These are phyloP conservation scores for Pichia heedii DNA, from an alignment of 805 yeast species.

Conservation along the genomic window DNA sequence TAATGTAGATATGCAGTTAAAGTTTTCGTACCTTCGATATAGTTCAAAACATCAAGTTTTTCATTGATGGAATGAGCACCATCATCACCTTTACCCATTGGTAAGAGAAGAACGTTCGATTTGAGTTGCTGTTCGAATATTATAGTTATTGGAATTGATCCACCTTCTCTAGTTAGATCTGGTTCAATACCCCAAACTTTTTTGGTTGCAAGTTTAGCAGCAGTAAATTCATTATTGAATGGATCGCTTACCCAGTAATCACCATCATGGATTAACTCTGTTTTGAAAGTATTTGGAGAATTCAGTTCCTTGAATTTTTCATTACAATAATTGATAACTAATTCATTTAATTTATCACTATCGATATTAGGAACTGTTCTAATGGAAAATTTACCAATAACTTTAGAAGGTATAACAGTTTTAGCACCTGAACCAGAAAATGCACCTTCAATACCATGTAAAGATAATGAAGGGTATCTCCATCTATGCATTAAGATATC, in stretches of 20 bases:
- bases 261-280: slow-evolving; percentile 87
- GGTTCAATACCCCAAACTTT: slow-evolving; percentile 94
- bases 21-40: slow-evolving; percentile 88
- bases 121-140: slow-evolving; percentile 84
- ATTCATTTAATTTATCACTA: slow-evolving; percentile 64
- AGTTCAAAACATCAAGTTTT: slow-evolving; percentile 81
- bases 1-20: slow-evolving; percentile 90
- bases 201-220: slow-evolving; percentile 91
- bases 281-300: slow-evolving; percentile 67
- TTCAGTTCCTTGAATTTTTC: slow-evolving; percentile 54
- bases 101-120: slow-evolving; percentile 79
- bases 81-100: slow-evolving; percentile 98
- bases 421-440: slow-evolving; percentile 93
- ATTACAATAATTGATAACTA: slow-evolving; percentile 65
- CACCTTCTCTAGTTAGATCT: slow-evolving; percentile 97
- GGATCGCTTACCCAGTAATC: slow-evolving; percentile 96
- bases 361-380: slow-evolving; percentile 96
- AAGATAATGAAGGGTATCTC: slow-evolving; percentile 94
- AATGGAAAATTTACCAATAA: slow-evolving; percentile 88
- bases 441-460: slow-evolving; percentile 98
- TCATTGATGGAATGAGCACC: slow-evolving; percentile 99
- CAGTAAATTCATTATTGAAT: slow-evolving; percentile 81
- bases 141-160: slow-evolving; percentile 94
- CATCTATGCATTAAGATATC: slow-evolving; percentile 94
- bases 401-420: slow-evolving; percentile 95